Evolutionary conservation across 257 asterid species (phyloP).

Genomic region (Petunia axillaris): DNA sequence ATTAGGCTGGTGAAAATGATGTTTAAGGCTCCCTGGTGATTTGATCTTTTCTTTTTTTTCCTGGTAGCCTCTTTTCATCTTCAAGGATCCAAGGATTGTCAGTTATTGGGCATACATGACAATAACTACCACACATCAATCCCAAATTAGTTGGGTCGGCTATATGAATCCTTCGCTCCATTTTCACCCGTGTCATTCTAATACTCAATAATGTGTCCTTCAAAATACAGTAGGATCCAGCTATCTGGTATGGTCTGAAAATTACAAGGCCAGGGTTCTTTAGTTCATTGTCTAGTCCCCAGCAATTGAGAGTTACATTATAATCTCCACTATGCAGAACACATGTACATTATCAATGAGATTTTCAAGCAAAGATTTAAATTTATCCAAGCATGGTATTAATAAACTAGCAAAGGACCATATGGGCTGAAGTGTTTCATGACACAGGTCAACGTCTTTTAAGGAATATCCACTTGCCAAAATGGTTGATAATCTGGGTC

Average conservation of each 20-base stretch:
- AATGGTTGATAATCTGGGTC: conserved; percentile 15
- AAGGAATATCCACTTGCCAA: neutral
- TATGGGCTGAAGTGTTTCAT: conserved; percentile 6
- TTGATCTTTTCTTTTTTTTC: conserved; percentile 9
- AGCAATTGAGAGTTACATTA: neutral
- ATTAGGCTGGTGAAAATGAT: conserved; percentile 16
- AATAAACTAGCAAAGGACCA: conserved; percentile 11
- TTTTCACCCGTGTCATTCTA: neutral
- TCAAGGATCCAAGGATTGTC: neutral
- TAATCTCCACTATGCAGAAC: neutral
- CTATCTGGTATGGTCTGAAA: conserved; percentile 24
- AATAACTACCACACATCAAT: neutral
- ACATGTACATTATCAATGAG: conserved; percentile 4
- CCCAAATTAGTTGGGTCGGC: neutral
- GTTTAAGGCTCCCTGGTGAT: neutral
- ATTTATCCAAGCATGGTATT: conserved; percentile 8
- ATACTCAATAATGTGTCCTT: neutral
- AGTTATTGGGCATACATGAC: neutral
- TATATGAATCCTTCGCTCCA: neutral
- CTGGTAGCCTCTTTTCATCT: conserved; percentile 12
- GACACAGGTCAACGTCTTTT: neutral
- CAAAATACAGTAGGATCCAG: conserved; percentile 1
- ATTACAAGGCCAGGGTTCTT: conserved; percentile 13
- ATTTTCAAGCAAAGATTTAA: neutral
- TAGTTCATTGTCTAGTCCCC: conserved; percentile 2